These are phyloP conservation scores for Verbascum thapsus DNA, from an alignment of 257 asterid genomes.

Conservation along the genomic window DNA sequence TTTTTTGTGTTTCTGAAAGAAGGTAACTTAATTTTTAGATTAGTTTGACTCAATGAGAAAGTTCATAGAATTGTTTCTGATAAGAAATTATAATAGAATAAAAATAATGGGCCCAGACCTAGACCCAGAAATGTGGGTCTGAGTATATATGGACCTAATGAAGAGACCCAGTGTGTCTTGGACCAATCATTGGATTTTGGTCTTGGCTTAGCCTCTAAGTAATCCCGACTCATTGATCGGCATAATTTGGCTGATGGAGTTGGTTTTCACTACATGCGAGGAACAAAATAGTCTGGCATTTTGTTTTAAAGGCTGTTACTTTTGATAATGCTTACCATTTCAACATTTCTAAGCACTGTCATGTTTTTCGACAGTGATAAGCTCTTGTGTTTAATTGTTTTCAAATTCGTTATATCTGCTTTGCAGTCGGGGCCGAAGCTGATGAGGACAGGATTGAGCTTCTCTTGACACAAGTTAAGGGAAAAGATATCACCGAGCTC, in stretches of 20 bases:
- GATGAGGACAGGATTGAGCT: constrained; percentile 33
- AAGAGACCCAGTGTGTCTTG: too few species aligned
- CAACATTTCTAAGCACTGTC: too few species aligned
- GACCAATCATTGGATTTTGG: too few species aligned
- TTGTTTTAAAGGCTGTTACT: background rate
- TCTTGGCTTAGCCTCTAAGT: too few species aligned
- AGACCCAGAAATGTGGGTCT: too few species aligned
- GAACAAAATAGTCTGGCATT: background rate
- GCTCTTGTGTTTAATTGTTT: background rate
- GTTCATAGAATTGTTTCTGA: background rate
- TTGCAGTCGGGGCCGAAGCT: constrained; percentile 36
- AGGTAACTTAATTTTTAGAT: background rate
- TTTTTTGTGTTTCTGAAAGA: background rate
- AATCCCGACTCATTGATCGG: too few species aligned
- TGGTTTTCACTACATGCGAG: background rate
- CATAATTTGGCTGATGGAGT: background rate
- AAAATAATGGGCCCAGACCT: too few species aligned
- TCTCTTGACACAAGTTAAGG: constrained; percentile 32
- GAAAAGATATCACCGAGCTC: constrained; percentile 36
- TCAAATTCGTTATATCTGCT: background rate
- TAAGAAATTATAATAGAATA: too few species aligned
- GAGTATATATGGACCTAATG: too few species aligned
- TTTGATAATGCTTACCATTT: background rate
- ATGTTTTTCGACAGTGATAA: background rate
- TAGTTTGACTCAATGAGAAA: background rate